phyloP scores from a whole-genome alignment of 345 rosid species.

The Gossypium sturtianum region DNA sequence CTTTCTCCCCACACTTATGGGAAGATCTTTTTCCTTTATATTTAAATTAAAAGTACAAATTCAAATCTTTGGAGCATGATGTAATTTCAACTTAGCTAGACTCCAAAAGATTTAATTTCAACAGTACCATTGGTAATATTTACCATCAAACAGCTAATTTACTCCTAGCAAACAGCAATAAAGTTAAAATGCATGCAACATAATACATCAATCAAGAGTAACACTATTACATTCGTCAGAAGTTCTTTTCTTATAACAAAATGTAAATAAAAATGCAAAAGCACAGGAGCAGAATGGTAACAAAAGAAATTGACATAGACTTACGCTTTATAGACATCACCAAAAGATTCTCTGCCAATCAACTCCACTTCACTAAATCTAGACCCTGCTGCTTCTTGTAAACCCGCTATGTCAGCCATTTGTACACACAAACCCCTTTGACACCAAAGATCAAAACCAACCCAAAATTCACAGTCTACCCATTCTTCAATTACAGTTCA shows the following conservation, averaged over 20 bases:
- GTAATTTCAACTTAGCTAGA: neutral
- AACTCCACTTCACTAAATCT: too few species aligned
- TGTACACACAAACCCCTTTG: too few species aligned
- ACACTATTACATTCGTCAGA: neutral
- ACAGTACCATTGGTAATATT: neutral
- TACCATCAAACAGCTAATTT: neutral
- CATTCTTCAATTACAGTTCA: too few species aligned
- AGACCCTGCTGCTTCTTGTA: too few species aligned
- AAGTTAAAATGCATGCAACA: neutral
- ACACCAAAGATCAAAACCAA: too few species aligned
- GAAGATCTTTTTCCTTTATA: neutral
- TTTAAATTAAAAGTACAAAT: neutral
- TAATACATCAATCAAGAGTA: neutral
- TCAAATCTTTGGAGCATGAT: neutral
- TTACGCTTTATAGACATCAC: too few species aligned
- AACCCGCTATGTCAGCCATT: too few species aligned
- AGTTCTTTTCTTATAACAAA: neutral
- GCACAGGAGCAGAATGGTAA: too few species aligned
- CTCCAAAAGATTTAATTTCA: neutral
- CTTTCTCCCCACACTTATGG: neutral
- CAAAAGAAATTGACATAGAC: too few species aligned
- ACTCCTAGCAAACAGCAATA: neutral
- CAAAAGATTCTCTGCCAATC: too few species aligned
- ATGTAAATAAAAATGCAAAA: constrained; percentile 4
- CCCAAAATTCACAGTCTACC: too few species aligned